phyloP scores from a whole-genome alignment of 257 asterid species.

The Asclepias syriaca region DNA sequence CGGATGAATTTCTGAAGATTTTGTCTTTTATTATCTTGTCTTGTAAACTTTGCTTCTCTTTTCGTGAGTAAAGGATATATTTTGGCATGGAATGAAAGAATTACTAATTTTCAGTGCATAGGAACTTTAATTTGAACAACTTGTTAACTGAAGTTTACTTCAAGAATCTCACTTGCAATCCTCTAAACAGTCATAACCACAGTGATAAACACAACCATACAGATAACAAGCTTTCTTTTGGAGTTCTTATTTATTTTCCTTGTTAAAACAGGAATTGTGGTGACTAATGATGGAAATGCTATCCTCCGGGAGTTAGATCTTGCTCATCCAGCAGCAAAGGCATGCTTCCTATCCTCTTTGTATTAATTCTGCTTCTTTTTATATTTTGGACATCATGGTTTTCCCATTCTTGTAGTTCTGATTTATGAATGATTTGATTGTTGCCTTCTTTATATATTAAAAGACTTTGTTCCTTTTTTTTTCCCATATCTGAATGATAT shows the following conservation, averaged over 20 bases:
- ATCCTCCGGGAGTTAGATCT: conserved; percentile 90
- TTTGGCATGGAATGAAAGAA: background rate
- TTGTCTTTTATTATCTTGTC: background rate
- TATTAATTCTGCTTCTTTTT: background rate
- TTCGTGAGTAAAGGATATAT: background rate
- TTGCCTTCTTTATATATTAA: background rate
- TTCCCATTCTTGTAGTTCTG: background rate
- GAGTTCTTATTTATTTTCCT: conserved; percentile 5
- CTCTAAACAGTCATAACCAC: background rate
- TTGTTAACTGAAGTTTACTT: background rate
- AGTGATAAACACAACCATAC: background rate
- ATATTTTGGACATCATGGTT: background rate
- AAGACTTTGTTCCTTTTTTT: background rate
- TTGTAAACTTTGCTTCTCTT: background rate
- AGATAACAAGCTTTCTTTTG: background rate
- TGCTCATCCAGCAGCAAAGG: conserved; percentile 99
- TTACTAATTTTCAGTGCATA: background rate
- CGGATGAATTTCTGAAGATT: background rate
- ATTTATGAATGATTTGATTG: background rate
- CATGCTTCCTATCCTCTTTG: conserved; percentile 13
- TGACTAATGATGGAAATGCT: conserved; percentile 96
- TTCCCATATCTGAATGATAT: conserved; percentile 20
- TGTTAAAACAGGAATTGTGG: conserved; percentile 65
- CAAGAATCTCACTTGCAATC: background rate
- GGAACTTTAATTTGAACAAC: background rate